A percentile compares a stretch with the other conserved stretches of the same genome.
These are phyloP conservation scores for Zygoascus meyerae DNA, from an alignment of 1,139 yeast species.

Conservation along the genomic window DNA sequence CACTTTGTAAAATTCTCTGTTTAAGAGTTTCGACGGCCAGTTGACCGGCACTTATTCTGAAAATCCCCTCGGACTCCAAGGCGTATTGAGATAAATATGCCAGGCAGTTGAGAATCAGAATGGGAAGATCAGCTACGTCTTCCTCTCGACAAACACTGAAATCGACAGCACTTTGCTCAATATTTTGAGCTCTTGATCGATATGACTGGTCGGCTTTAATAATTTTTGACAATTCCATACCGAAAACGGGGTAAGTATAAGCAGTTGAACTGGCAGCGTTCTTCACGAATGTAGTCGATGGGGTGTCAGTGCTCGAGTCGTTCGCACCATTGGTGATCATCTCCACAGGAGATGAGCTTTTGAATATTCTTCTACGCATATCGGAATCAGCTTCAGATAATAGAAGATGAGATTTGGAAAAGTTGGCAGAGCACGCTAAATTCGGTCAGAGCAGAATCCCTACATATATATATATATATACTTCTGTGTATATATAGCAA, in stretches of 20 bases:
- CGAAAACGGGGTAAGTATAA: constrained; percentile 21
- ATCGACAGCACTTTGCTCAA: constrained; percentile 6
- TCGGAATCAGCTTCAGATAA: background rate
- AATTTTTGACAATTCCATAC: constrained; percentile 25
- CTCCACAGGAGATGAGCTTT: background rate
- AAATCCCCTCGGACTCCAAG: constrained; percentile 72
- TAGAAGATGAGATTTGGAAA: too few relatives aligned
- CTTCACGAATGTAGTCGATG: background rate
- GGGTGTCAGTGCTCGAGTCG: background rate
- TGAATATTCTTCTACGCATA: background rate
- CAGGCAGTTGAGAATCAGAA: constrained; percentile 22
- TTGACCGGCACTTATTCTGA: constrained; percentile 73
- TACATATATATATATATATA: too few relatives aligned
- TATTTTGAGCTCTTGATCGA: constrained; percentile 10
- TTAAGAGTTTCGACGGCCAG: constrained; percentile 59
- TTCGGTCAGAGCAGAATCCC: too few relatives aligned
- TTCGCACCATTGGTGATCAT: background rate
- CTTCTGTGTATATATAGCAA: too few relatives aligned
- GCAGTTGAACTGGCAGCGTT: background rate
- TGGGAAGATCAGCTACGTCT: constrained; percentile 18
- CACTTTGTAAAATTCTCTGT: constrained; percentile 49
- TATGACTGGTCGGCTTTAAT: constrained; percentile 17
- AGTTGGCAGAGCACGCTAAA: too few relatives aligned
- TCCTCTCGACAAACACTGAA: background rate
- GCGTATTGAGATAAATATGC: constrained; percentile 37